Base-by-base conservation (phyloP, 805 yeast species). In the Nakazawaea ernobii region DNA sequence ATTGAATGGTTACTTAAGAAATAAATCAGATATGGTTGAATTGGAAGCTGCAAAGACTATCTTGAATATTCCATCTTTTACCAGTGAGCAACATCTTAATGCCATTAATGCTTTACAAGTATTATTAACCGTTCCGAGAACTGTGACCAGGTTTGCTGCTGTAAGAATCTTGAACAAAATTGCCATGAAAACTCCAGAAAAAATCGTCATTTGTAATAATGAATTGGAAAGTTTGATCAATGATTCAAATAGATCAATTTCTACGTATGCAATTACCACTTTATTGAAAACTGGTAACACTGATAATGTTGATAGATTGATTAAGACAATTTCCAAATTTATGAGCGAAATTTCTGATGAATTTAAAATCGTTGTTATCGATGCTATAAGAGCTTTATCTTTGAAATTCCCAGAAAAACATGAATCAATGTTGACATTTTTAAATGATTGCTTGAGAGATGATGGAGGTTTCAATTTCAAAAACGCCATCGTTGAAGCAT, bases 191-290 rank as follows among this genome's bases (percentile, higher is more conserved):
- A 80, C 81, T 52, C 96, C 98, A 8, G 87, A 84, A 56, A 84
- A 80, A 58, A 77, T 85, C 44, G 80, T 86, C 53, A 77, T 79
- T 39, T 89, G 95, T 65, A 94, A 89, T 61, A 70, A 76, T 43
- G 97, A 91, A 64, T 77, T 94, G 60, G 98, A 94, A 68, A 70
- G 80, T 30, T 75, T 94, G 63, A 87, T 94, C 59, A 84, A 84
- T 61, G 98, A 92, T 65, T 64, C 91, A 26, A 90, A 88, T 69
- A 82, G 96, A 68, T 84, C 96, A 32, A 82, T 94, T 54, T 92
- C 98, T 11, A 94, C 99, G 13, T 92, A 89, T 67, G 97, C 99
- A 27, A 94, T 94, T 63, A 94, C 98, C 32, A 92, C 98, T 2
- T 74, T 94, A 60, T 79, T 94, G 66, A 94, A 92, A 70, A 92